Percentiles rank a stretch among this genome's conserved stretches.
These are phyloP conservation scores for Psilocybe azurescens DNA, from an alignment of 768 basidiomycete genomes.

Conservation along the genomic window DNA sequence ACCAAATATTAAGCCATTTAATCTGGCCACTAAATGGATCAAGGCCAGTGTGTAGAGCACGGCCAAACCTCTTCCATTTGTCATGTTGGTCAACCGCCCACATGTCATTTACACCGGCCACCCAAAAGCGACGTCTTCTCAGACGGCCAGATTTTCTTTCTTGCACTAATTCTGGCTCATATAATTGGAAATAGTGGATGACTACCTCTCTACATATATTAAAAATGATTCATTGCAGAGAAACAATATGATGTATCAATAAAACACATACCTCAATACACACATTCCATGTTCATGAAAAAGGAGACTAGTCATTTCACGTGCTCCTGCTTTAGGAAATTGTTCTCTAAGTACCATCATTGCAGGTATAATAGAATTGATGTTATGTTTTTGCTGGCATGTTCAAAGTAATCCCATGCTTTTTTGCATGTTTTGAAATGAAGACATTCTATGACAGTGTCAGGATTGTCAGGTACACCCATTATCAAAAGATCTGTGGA, in stretches of 20 bases:
- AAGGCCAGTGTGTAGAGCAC: conserved; percentile 31
- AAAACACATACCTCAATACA: conserved; percentile 8
- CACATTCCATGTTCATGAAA: neutral
- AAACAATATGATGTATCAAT: too few species aligned
- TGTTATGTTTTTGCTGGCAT: too few species aligned
- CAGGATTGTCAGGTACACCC: too few species aligned
- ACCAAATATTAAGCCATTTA: conserved; percentile 38
- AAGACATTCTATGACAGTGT: too few species aligned
- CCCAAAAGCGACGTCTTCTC: conserved; percentile 30
- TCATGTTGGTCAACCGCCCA: conserved; percentile 46
- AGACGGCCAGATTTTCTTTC: conserved; percentile 9
- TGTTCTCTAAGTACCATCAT: neutral
- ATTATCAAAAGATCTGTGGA: too few species aligned
- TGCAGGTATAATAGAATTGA: too few species aligned
- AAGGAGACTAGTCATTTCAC: neutral
- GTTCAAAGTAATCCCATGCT: too few species aligned
- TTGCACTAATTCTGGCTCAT: conserved; percentile 27
- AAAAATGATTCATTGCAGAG: too few species aligned
- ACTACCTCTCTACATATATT: too few species aligned
- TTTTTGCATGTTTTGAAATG: too few species aligned
- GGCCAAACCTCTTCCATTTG: conserved; percentile 43
- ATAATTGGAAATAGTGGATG: conserved; percentile 8
- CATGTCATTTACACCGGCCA: conserved; percentile 44
- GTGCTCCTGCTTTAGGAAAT: neutral
- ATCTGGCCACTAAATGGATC: conserved; percentile 31